phyloP scores from a whole-genome alignment of 1,284 basidiomycete species.

The Rhodotorula sp. region DNA sequence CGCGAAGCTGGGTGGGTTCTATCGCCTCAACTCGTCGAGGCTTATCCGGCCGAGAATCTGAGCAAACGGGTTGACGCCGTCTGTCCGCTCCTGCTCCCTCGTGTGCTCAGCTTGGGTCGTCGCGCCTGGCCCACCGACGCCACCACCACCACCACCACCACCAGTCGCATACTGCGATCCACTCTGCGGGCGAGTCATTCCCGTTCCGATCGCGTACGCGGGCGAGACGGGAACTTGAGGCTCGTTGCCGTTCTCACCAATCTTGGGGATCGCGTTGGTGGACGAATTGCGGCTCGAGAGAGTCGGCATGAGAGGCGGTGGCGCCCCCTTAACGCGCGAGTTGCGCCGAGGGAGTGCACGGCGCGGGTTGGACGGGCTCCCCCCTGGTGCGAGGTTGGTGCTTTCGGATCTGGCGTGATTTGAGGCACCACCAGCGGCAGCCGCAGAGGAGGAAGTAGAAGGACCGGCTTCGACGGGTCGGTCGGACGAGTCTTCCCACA shows the following conservation, averaged over 20 bases:
- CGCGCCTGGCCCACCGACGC: not conserved
- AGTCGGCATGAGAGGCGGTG: not conserved
- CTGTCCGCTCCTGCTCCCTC: not conserved
- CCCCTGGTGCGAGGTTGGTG: not conserved
- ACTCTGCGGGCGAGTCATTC: slow-evolving; percentile 17
- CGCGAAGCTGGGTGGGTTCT: not conserved
- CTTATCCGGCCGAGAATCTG: slow-evolving; percentile 25
- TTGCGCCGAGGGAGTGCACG: not conserved
- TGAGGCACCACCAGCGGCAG: not conserved
- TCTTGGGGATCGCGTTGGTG: not conserved
- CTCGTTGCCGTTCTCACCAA: not conserved
- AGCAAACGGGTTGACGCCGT: slow-evolving; percentile 22
- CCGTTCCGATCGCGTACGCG: slow-evolving; percentile 34
- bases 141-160: not conserved
- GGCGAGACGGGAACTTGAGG: slow-evolving; percentile 11
- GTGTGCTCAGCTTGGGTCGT: not conserved
- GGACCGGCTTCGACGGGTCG: not conserved
- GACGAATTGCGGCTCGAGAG: not conserved
- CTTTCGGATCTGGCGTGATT: not conserved
- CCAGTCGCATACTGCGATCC: not conserved
- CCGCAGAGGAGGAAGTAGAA: no score
- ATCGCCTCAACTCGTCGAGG: slow-evolving; percentile 4
- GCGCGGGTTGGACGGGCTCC: not conserved
- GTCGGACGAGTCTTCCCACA: slow-evolving; percentile 33
- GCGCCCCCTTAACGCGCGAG: not conserved